Percentiles rank a stretch among this genome's conserved stretches.
Evolutionary conservation across 345 rosid genomes (phyloP).

Genomic region (Rhodamnia rubescens): DNA sequence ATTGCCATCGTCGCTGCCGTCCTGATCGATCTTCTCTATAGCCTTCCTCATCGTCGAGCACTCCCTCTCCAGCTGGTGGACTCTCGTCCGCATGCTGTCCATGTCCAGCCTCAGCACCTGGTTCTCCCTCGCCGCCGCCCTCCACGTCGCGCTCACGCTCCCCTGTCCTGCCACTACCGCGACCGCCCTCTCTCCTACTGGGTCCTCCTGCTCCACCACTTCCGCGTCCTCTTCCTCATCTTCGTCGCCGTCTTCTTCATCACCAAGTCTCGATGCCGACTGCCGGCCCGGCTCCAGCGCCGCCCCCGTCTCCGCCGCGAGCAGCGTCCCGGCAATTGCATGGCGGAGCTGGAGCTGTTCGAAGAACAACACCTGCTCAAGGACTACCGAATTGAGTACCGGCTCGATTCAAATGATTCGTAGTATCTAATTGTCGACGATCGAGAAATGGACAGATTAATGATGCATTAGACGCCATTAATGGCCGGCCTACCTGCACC

Average conservation of each 20-base stretch:
- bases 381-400: constrained; percentile 13
- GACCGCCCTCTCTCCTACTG: background rate
- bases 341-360: constrained; percentile 93
- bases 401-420: background rate
- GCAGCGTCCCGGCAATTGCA: constrained; percentile 39
- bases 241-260: constrained; percentile 18
- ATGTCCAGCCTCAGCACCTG: constrained; percentile 87
- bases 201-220: background rate
- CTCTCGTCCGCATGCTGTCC: constrained; percentile 98
- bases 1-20: constrained; percentile 17
- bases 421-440: background rate
- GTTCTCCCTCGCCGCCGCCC: constrained; percentile 78
- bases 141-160: constrained; percentile 37
- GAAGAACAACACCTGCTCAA: constrained; percentile 40
- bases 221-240: constrained; percentile 8
- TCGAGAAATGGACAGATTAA: background rate
- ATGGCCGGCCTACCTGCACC: constrained; percentile 44
- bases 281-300: constrained; percentile 29
- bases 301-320: constrained; percentile 45
- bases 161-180: constrained; percentile 3
- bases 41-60: constrained; percentile 84
- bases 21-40: constrained; percentile 64
- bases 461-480: background rate
- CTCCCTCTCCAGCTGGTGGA: constrained; percentile 75
- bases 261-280: constrained; percentile 14